Evolutionary conservation across 192 early-diverging fungal species (phyloP).

Genomic region (Piromyces finnis): DNA sequence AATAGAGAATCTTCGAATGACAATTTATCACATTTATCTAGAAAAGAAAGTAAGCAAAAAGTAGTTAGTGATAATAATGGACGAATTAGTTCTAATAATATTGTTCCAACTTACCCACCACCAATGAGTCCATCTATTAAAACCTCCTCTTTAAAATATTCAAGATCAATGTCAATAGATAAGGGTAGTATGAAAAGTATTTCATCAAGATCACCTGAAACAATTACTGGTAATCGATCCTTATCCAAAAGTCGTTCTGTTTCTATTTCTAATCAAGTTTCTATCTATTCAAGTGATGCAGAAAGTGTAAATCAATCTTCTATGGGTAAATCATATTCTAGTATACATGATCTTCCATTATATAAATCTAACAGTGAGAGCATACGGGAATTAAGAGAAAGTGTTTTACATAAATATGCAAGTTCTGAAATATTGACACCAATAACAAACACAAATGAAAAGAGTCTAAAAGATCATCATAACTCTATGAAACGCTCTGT

Average conservation of each 20-base stretch:
- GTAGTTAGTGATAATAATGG: too few species aligned
- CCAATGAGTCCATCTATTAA: not conserved
- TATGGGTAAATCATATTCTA: not conserved
- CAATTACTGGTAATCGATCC: not conserved
- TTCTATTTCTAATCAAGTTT: not conserved
- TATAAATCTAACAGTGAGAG: not conserved
- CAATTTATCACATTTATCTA: not conserved
- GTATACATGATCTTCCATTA: not conserved
- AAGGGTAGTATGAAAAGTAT: not conserved
- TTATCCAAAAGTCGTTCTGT: not conserved
- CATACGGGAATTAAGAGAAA: not conserved
- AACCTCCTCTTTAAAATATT: not conserved
- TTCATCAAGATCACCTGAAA: not conserved
- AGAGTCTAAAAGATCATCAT: not conserved
- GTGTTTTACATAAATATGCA: not conserved
- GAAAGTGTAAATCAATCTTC: not conserved
- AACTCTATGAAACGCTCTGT: not conserved
- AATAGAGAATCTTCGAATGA: not conserved
- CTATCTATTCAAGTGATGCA: not conserved
- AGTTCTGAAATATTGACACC: not conserved
- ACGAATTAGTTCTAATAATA: not conserved
- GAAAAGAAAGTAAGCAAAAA: not conserved
- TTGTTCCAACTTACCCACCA: not conserved
- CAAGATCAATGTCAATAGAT: not conserved
- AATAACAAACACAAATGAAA: not conserved